Conservation (phyloP, 345 rosid species). For the Triadica sebifera region DNA sequence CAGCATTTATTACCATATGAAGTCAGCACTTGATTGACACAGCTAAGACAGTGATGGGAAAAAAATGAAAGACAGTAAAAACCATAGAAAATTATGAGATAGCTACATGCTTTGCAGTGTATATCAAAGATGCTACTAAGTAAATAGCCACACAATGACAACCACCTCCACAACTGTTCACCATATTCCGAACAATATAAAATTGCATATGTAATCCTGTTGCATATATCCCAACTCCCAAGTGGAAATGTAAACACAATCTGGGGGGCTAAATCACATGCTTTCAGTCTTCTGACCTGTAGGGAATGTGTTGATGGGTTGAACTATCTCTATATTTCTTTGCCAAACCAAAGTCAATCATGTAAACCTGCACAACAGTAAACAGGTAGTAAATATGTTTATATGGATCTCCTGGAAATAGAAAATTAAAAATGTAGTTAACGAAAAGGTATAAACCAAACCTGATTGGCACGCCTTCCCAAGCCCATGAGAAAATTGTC, state of each 20-base stretch:
- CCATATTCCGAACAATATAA: not conserved
- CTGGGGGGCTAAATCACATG: not conserved
- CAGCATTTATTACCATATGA: not conserved
- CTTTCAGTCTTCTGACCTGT: slow-evolving; percentile 44
- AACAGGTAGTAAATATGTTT: not conserved
- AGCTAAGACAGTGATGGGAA: not conserved
- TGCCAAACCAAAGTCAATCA: slow-evolving; percentile 90
- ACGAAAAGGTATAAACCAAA: slow-evolving; percentile 23
- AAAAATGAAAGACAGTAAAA: not conserved
- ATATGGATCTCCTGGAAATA: not conserved
- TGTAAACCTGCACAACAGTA: slow-evolving; percentile 52
- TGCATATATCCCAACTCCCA: not conserved
- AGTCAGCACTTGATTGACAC: not conserved
- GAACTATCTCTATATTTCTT: slow-evolving; percentile 80
- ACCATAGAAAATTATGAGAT: not conserved
- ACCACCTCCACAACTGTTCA: not conserved
- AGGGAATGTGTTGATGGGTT: slow-evolving; percentile 87
- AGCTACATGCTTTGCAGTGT: too few species aligned
- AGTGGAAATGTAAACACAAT: not conserved
- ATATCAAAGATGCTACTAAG: not conserved
- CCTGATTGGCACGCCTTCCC: slow-evolving; percentile 89
- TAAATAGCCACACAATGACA: not conserved
- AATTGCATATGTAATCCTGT: not conserved
- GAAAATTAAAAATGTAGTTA: not conserved
- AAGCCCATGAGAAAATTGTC: slow-evolving; percentile 95